A percentile compares a stretch with the other conserved stretches of the same genome.
Conservation (phyloP, 352 stramenopile genomes). For the Phytopythium kandeliae region DNA sequence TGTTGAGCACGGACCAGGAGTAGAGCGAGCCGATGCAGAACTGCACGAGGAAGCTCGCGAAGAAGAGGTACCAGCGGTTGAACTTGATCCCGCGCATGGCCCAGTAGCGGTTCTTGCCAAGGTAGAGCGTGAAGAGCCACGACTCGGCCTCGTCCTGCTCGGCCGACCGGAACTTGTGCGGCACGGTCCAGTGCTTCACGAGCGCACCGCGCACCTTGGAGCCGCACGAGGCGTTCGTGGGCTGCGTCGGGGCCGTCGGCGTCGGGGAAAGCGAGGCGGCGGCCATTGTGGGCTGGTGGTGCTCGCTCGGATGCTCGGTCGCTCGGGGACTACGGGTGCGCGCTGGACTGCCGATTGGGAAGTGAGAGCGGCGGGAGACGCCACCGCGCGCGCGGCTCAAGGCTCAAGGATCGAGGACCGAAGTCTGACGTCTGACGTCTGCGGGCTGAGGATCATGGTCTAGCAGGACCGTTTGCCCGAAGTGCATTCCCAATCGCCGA, state of each 20-base stretch:
- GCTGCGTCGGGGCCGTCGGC: slow-evolving; percentile 1
- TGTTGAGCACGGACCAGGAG: slow-evolving; percentile 70
- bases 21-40: slow-evolving; percentile 72
- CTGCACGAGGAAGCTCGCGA: slow-evolving; percentile 54
- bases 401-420: too few species aligned
- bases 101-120: slow-evolving; percentile 52
- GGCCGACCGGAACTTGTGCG: slow-evolving; percentile 29
- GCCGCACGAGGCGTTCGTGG: slow-evolving; percentile 21
- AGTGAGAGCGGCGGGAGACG: slow-evolving; percentile 11
- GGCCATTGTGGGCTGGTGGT: slow-evolving; percentile 16
- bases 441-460: too few species aligned
- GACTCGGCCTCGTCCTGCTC: slow-evolving; percentile 62
- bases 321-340: too few species aligned
- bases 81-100: slow-evolving; percentile 31
- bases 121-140: slow-evolving; percentile 51
- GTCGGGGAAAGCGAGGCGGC: slow-evolving; percentile 15
- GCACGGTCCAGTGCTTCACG: slow-evolving; percentile 48
- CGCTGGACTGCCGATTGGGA: slow-evolving; percentile 15
- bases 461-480: too few species aligned
- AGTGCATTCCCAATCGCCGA: too few species aligned
- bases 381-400: not conserved
- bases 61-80: slow-evolving; percentile 62
- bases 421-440: not conserved
- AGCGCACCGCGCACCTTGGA: slow-evolving; percentile 20
- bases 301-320: slow-evolving; percentile 11